Evolutionary conservation across 2,329 filamentous ascomycete genomes (phyloP).

Genomic region (Calonectria naviculata): DNA sequence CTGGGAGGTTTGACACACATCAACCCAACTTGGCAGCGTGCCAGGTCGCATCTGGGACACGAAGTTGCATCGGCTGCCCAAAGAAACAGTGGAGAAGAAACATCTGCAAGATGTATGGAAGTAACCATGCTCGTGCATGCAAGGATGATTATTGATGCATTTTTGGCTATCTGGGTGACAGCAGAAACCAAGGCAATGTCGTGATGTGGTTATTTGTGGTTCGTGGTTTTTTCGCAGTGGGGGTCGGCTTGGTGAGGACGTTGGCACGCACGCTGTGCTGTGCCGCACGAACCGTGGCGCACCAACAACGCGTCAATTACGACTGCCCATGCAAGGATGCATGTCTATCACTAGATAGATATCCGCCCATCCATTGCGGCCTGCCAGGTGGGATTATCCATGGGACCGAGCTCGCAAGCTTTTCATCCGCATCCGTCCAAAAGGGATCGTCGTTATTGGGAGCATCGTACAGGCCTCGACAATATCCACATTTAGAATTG

Average conservation of each 20-base stretch:
- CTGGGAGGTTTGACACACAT: not conserved
- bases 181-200: slow-evolving; percentile 17
- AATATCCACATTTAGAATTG: not conserved
- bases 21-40: not conserved
- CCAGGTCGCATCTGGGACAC: slow-evolving; percentile 1
- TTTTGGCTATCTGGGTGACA: not conserved
- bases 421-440: not conserved
- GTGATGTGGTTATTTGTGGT: slow-evolving; percentile 18
- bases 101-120: not conserved
- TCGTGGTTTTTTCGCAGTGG: slow-evolving; percentile 3
- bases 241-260: not conserved
- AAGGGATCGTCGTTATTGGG: not conserved
- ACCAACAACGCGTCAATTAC: slow-evolving; percentile 10
- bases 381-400: not conserved
- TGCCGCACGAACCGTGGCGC: slow-evolving; percentile 8
- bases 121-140: not conserved
- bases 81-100: slow-evolving; percentile 1
- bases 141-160: not conserved
- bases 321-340: not conserved
- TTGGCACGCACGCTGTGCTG: slow-evolving; percentile 5
- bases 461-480: not conserved
- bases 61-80: not conserved
- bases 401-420: not conserved
- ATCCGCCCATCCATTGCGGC: not conserved
- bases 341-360: not conserved